These are phyloP conservation scores for Trichoderma guizhouense DNA, from an alignment of 2,329 filamentous ascomycete species.

Conservation along the genomic window DNA sequence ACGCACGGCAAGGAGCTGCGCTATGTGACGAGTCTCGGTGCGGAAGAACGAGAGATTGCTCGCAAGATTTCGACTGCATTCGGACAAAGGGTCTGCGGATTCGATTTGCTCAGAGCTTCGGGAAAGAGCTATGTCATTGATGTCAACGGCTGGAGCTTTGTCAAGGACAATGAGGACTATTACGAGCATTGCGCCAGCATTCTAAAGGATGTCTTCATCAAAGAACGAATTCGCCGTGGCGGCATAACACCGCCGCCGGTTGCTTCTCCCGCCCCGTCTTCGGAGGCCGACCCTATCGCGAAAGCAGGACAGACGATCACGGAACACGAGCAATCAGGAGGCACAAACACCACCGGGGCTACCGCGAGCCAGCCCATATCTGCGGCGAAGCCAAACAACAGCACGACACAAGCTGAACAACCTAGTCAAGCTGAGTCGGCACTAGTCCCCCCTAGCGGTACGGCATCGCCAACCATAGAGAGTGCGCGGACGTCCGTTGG, in stretches of 20 bases:
- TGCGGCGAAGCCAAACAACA: constrained; percentile 30
- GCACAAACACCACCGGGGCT: constrained; percentile 14
- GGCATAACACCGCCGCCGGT: constrained; percentile 57
- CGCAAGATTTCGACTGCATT: constrained; percentile 87
- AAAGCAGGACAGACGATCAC: constrained; percentile 34
- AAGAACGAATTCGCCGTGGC: constrained; percentile 65
- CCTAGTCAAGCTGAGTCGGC: constrained; percentile 27
- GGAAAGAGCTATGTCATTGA: constrained; percentile 97
- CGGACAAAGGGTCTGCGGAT: constrained; percentile 92
- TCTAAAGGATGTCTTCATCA: constrained; percentile 81
- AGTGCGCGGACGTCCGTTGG: constrained; percentile 31
- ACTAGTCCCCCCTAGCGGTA: constrained; percentile 27
- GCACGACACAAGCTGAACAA: constrained; percentile 24
- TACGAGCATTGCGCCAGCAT: constrained; percentile 90
- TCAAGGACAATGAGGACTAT: constrained; percentile 98
- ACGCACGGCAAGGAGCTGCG: constrained; percentile 96
- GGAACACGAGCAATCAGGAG: constrained; percentile 38
- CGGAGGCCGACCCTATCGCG: constrained; percentile 43
- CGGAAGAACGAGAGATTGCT: constrained; percentile 81
- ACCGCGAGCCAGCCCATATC: constrained; percentile 17
- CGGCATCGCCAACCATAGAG: constrained; percentile 34
- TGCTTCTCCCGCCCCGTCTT: constrained; percentile 44
- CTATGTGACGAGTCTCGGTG: constrained; percentile 81
- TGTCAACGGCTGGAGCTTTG: constrained; percentile 99
- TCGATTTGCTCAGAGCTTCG: constrained; percentile 83